Base-by-base conservation (phyloP, 2,329 filamentous ascomycete species). In the Fusarium illudens region DNA sequence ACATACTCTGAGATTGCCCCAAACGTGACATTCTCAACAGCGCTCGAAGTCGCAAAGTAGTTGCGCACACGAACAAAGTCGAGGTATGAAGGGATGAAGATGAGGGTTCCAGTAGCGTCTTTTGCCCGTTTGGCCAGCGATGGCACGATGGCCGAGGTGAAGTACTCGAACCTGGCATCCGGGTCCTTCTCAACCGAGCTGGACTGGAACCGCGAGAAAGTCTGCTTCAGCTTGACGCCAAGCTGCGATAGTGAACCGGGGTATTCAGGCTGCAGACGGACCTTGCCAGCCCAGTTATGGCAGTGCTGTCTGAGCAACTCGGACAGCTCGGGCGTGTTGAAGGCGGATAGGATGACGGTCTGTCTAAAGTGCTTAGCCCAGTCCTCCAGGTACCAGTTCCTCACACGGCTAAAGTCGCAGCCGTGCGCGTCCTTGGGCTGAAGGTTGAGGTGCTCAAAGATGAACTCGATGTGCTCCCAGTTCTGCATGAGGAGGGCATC, bases 401-500 rank as follows among this genome's bases (percentile, higher is more conserved):
- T 87, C 6, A 98, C 92, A 17, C 96, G 92, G 70, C 91, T 92
- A 77, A 98, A 97, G 81, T 99, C 96, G 74, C 93, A 97, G 68
- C 92, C 94, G 78, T 97, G 94, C 1, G 93, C 88, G 72, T 97
- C 92, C 75, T 91, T 93, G 34, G 96, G 95, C 73, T 97, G 93
- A 20, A 92, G 84, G 77, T 99, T 99, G 65, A 99, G 86, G 77
- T 97, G 93, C 66, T 93, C 89, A 75, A 98, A 94, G 72, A 97
- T 92, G 77, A 92, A 92, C 77, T 96, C 92, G 64, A 97, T 88
- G 76, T 99, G 95, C 75, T 97, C 94, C 94, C 95, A 98, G 78
- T 97, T 98, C 78, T 99, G 96, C 94, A 97, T 97, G 9, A 97
- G 87, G 39, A 97, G 87, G 0, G 94, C 94, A 78, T 98, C 94